Conservation (phyloP, 2,329 filamentous ascomycete species). For the Diaporthe vaccinii region DNA sequence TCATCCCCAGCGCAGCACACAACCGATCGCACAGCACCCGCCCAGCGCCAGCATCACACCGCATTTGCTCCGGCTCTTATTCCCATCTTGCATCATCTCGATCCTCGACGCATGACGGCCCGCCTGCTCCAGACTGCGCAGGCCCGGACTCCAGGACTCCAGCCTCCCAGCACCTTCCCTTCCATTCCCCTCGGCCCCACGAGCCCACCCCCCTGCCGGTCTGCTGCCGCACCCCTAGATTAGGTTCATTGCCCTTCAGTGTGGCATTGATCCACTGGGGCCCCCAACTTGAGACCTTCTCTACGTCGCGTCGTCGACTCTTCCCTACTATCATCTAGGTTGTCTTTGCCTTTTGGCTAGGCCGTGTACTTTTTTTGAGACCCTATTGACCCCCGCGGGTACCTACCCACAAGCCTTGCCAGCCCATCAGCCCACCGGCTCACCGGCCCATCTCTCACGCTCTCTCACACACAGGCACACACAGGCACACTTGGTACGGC, state of each 20-base stretch:
- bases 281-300: conserved; percentile 36
- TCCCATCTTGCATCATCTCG: conserved; percentile 31
- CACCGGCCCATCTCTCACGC: neutral
- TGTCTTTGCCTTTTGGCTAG: conserved; percentile 37
- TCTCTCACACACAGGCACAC: neutral
- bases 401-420: conserved; percentile 27
- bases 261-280: conserved; percentile 40
- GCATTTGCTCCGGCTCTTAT: conserved; percentile 26
- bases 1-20: conserved; percentile 33
- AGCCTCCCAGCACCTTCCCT: conserved; percentile 14
- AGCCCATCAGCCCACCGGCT: neutral
- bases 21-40: conserved; percentile 26
- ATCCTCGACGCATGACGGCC: conserved; percentile 18
- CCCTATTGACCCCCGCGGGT: conserved; percentile 33
- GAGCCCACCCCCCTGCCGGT: conserved; percentile 30
- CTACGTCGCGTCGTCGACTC: conserved; percentile 31
- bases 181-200: conserved; percentile 31
- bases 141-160: conserved; percentile 9
- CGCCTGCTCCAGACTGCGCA: conserved; percentile 25
- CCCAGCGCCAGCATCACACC: conserved; percentile 32
- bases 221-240: conserved; percentile 30
- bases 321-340: conserved; percentile 36
- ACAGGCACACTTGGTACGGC: neutral
- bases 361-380: conserved; percentile 37
- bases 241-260: conserved; percentile 36